Conservation (phyloP, 495 filamentous ascomycete species). For the Xylaria grammica region DNA sequence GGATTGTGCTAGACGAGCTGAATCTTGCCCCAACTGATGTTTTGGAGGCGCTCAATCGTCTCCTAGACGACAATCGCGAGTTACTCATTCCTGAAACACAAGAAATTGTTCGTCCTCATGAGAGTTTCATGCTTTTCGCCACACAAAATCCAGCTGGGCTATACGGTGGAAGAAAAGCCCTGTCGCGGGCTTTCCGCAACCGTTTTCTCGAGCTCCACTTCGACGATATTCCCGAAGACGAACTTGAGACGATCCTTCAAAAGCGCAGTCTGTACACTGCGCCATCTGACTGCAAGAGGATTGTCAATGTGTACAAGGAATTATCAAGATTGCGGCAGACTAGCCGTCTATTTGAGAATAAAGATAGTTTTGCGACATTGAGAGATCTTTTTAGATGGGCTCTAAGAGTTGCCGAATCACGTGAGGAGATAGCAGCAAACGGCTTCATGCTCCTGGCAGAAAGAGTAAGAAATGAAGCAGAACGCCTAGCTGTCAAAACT, state of each 20-base stretch:
- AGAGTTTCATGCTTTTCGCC: conserved; percentile 98
- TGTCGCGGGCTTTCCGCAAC: conserved; percentile 95
- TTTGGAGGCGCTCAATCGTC: conserved; percentile 89
- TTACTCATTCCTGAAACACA: conserved; percentile 97
- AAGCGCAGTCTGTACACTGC: conserved; percentile 84
- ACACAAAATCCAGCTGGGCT: conserved; percentile 97
- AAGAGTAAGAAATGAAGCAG: conserved; percentile 88
- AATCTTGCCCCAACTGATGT: conserved; percentile 97
- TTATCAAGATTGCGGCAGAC: conserved; percentile 87
- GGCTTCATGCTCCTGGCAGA: conserved; percentile 97
- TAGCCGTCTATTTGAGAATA: conserved; percentile 91
- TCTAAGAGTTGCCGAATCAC: conserved; percentile 79
- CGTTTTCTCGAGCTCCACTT: conserved; percentile 97
- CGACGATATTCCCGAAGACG: conserved; percentile 95
- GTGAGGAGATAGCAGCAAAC: conserved; percentile 87
- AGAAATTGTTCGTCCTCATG: conserved; percentile 86
- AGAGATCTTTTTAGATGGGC: conserved; percentile 98
- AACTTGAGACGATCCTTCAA: conserved; percentile 90
- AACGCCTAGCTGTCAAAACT: conserved; percentile 79
- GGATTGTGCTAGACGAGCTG: conserved; percentile 97
- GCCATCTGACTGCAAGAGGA: conserved; percentile 85
- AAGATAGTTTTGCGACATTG: conserved; percentile 95
- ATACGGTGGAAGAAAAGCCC: conserved; percentile 90
- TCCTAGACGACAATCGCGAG: conserved; percentile 97
- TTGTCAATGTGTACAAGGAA: conserved; percentile 93